A percentile compares a stretch with the other conserved stretches of the same genome.
Conservation (phyloP, 2,329 filamentous ascomycete genomes). For the Metarhizium album region DNA sequence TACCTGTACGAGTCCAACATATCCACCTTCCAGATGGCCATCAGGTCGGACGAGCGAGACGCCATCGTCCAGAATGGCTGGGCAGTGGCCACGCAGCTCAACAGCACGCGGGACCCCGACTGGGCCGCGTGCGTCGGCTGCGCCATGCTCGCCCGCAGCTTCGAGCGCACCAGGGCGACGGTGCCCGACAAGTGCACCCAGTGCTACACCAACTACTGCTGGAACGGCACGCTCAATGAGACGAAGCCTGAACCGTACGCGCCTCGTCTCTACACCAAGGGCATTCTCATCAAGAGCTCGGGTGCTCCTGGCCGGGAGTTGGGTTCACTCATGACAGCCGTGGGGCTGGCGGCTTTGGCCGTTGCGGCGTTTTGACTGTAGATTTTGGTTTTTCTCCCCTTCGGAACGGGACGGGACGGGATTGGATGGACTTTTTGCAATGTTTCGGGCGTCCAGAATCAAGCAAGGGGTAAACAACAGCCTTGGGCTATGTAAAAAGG, state of each 20-base stretch:
- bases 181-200: conserved; percentile 61
- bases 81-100: conserved; percentile 72
- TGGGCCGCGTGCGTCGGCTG: conserved; percentile 86
- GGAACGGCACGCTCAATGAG: conserved; percentile 61
- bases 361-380: conserved; percentile 9
- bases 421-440: not conserved
- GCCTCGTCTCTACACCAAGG: conserved; percentile 16
- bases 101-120: conserved; percentile 58
- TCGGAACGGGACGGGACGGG: not conserved
- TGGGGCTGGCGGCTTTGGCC: conserved; percentile 1
- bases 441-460: not conserved
- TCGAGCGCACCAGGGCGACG: conserved; percentile 56
- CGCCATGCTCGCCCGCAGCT: conserved; percentile 68
- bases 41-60: conserved; percentile 58
- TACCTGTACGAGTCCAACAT: conserved; percentile 70
- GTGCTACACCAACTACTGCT: conserved; percentile 83
- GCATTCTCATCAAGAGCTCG: conserved; percentile 16
- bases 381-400: not conserved
- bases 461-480: not conserved
- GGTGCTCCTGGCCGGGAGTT: conserved; percentile 2
- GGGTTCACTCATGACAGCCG: conserved; percentile 5
- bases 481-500: not conserved
- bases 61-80: conserved; percentile 80
- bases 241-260: conserved; percentile 22
- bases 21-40: conserved; percentile 61